phyloP scores from a whole-genome alignment of 768 basidiomycete genomes.

The Pholiota microspora region DNA sequence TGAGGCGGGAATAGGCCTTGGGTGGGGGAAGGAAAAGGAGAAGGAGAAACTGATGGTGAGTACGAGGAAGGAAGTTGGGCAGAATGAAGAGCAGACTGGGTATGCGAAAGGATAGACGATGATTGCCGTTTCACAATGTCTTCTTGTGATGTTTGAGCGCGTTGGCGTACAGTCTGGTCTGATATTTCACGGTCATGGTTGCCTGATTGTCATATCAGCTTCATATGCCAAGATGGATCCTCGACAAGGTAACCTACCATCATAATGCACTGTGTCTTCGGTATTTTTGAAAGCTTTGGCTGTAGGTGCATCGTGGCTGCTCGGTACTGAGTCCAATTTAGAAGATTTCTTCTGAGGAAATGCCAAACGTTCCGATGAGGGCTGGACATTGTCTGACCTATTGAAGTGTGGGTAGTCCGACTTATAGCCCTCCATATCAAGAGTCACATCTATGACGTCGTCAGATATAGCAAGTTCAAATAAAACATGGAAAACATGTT shows the following conservation, averaged over 20 bases:
- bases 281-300: too few species aligned
- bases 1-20: conserved; percentile 16
- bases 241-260: too few species aligned
- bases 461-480: conserved; percentile 3
- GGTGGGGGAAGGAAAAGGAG: conserved; percentile 18
- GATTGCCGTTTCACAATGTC: conserved; percentile 15
- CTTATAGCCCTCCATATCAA: conserved; percentile 86
- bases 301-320: background rate
- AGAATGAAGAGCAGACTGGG: conserved; percentile 18
- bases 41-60: conserved; percentile 12
- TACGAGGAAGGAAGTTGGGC: conserved; percentile 11
- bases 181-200: conserved; percentile 29
- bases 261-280: too few species aligned
- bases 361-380: background rate
- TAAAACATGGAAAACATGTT: conserved; percentile 2
- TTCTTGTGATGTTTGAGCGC: conserved; percentile 18
- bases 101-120: conserved; percentile 14
- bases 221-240: too few species aligned
- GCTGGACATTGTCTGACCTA: conserved; percentile 36
- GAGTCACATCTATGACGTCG: conserved; percentile 56
- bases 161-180: conserved; percentile 38
- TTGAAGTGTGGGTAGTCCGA: conserved; percentile 33
- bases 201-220: conserved; percentile 55
- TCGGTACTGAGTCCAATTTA: background rate
- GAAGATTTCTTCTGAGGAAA: conserved; percentile 21